Evolutionary conservation across 208 protist species (phyloP).

Genomic region (Leishmania gerbilli): DNA sequence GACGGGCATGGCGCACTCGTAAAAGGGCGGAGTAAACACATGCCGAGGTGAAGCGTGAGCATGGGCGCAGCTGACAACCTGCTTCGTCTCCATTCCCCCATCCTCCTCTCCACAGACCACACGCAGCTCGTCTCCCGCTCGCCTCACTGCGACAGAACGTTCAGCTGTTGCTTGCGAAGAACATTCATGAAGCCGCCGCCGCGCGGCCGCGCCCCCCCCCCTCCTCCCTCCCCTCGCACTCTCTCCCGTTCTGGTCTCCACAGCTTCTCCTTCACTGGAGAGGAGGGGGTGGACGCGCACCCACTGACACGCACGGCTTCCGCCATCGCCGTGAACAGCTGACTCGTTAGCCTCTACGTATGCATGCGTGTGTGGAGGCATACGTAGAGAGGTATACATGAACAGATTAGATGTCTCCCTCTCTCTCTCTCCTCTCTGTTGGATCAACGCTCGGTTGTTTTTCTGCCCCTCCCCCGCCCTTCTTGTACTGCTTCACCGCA

Average conservation of each 20-base stretch:
- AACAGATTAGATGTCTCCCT: background rate
- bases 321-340: too few relatives aligned
- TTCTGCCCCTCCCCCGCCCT: background rate
- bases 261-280: background rate
- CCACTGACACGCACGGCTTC: background rate
- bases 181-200: background rate
- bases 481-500: background rate
- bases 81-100: background rate
- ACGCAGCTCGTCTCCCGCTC: background rate
- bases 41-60: background rate
- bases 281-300: background rate
- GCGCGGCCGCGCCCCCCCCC: too few relatives aligned
- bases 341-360: background rate
- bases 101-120: background rate
- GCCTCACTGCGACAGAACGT: background rate
- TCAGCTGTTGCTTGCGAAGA: background rate
- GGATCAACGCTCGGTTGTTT: background rate
- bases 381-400: too few relatives aligned
- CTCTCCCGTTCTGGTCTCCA: too few relatives aligned
- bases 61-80: background rate
- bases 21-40: too few relatives aligned
- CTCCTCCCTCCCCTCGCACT: too few relatives aligned
- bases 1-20: background rate
- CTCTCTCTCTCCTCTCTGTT: background rate
- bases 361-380: background rate